These are phyloP conservation scores for Linum usitatissimum DNA, from an alignment of 345 rosid species.

Conservation along the genomic window DNA sequence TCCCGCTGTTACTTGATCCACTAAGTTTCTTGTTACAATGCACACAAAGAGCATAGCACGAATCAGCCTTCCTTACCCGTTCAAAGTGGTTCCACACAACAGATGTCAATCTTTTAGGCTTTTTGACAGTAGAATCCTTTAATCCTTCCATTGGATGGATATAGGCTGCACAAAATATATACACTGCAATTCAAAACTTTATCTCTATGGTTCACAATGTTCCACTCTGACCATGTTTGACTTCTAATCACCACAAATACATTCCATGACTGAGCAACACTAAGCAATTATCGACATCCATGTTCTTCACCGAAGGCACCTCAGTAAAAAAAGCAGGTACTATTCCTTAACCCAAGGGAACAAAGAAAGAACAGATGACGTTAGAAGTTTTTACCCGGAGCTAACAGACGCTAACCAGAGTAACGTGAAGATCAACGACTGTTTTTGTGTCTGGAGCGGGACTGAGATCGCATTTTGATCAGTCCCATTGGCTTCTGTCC, in stretches of 20 bases:
- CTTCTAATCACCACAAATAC: too few relatives aligned
- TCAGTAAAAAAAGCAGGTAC: too few relatives aligned
- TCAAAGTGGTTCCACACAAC: constrained; percentile 94
- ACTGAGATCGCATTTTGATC: neutral
- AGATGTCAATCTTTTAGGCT: constrained; percentile 81
- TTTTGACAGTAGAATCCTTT: constrained; percentile 46
- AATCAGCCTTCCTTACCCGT: constrained; percentile 75
- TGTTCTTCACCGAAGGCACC: too few relatives aligned
- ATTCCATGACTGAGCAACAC: too few relatives aligned
- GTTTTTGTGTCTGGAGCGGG: neutral
- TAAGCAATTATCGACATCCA: too few relatives aligned
- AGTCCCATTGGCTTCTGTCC: too few relatives aligned
- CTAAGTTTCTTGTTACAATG: constrained; percentile 89
- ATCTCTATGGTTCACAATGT: too few relatives aligned
- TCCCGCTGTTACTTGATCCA: constrained; percentile 94
- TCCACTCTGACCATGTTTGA: too few relatives aligned
- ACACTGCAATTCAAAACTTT: too few relatives aligned
- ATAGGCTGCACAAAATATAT: neutral
- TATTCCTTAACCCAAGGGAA: too few relatives aligned
- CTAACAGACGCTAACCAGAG: too few relatives aligned
- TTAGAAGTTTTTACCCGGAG: neutral
- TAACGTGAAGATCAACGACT: neutral
- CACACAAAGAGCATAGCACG: constrained; percentile 78
- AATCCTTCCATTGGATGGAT: constrained; percentile 59
- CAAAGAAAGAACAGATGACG: neutral